Evolutionary conservation across 2,329 filamentous ascomycete species (phyloP).

Genomic region (Penicillium oxalicum): DNA sequence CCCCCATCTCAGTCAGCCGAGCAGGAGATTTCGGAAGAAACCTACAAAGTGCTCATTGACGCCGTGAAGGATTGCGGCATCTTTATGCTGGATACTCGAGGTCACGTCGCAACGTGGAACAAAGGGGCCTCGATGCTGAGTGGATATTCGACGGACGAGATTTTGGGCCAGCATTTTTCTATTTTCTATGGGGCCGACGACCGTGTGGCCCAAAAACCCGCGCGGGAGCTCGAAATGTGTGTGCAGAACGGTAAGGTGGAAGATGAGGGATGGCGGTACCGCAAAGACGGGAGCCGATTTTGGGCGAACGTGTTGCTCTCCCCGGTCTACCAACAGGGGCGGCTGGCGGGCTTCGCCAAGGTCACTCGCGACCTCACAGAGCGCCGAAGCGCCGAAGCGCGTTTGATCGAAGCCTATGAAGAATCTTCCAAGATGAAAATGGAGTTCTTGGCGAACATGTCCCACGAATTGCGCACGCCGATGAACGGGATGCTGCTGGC

Average conservation of each 20-base stretch:
- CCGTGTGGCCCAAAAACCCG: conserved; percentile 45
- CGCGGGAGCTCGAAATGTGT: conserved; percentile 47
- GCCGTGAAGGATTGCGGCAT: conserved; percentile 59
- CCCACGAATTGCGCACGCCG: conserved; percentile 59
- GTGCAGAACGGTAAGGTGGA: conserved; percentile 52
- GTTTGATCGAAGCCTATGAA: conserved; percentile 53
- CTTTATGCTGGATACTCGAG: conserved; percentile 54
- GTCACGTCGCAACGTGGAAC: conserved; percentile 56
- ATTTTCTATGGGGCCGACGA: conserved; percentile 52
- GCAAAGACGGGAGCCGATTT: conserved; percentile 53
- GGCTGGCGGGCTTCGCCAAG: conserved; percentile 54
- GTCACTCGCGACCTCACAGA: conserved; percentile 55
- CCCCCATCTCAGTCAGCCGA: conserved; percentile 28
- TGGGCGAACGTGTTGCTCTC: conserved; percentile 59
- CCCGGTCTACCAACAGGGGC: conserved; percentile 47
- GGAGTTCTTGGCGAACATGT: conserved; percentile 59
- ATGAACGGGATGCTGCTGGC: conserved; percentile 60
- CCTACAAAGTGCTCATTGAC: conserved; percentile 57
- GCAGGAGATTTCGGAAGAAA: conserved; percentile 47
- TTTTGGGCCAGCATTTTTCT: conserved; percentile 55
- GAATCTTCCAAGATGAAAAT: conserved; percentile 59
- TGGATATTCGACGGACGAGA: conserved; percentile 50
- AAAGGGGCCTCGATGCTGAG: conserved; percentile 52
- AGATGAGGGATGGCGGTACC: conserved; percentile 56
- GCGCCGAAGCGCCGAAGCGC: conserved; percentile 50